phyloP scores from a whole-genome alignment of 2,329 filamentous ascomycete species.

The Penicillium sp. region DNA sequence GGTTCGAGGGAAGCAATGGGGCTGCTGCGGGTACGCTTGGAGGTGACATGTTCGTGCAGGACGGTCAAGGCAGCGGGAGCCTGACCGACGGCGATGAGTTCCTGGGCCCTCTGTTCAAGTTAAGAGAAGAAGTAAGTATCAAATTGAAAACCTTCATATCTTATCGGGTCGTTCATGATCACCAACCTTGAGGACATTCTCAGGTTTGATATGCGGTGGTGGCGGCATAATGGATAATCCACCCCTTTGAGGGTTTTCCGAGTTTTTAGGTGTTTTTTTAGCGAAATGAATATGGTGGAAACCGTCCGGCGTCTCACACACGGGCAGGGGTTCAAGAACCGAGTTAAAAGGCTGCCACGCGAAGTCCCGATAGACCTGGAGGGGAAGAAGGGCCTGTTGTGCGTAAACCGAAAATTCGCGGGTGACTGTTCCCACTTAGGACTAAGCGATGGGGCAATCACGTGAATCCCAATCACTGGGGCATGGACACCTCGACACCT shows the following conservation, averaged over 20 bases:
- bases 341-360: slow-evolving; percentile 36
- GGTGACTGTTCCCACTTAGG: slow-evolving; percentile 30
- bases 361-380: slow-evolving; percentile 30
- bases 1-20: slow-evolving; percentile 95
- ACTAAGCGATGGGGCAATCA: slow-evolving; percentile 37
- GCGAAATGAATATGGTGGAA: slow-evolving; percentile 4
- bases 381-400: slow-evolving; percentile 33
- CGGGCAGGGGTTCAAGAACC: slow-evolving; percentile 32
- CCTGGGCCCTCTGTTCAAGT: slow-evolving; percentile 72
- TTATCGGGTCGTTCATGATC: slow-evolving; percentile 9
- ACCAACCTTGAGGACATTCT: slow-evolving; percentile 89
- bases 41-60: slow-evolving; percentile 98
- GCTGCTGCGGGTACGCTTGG: slow-evolving; percentile 95
- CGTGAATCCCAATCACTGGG: slow-evolving; percentile 17
- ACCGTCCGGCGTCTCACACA: slow-evolving; percentile 23
- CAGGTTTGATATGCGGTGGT: slow-evolving; percentile 93
- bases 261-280: slow-evolving; percentile 11
- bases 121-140: slow-evolving; percentile 14
- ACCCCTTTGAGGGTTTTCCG: slow-evolving; percentile 25
- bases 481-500: not conserved
- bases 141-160: not conserved
- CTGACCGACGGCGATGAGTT: slow-evolving; percentile 98
- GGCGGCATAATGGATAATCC: slow-evolving; percentile 71
- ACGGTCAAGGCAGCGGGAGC: slow-evolving; percentile 86
- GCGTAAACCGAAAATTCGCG: slow-evolving; percentile 36